Conservation (phyloP, 306 rosid species). For the Oxytropis ochrocephala region DNA sequence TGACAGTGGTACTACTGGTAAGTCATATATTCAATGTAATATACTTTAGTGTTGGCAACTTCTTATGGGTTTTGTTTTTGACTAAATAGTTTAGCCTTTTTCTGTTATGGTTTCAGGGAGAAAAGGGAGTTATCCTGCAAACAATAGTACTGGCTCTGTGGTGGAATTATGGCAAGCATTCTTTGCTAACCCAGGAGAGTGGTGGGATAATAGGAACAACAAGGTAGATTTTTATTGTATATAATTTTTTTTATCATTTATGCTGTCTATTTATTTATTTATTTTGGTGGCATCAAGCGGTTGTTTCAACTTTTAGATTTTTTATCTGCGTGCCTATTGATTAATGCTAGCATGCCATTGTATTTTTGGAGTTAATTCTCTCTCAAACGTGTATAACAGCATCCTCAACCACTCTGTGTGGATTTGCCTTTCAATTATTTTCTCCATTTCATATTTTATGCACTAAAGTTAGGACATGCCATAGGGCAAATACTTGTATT, state of each 20-base stretch:
- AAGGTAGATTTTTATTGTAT: slow-evolving; percentile 22
- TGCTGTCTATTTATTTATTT: not conserved
- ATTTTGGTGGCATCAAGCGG: not conserved
- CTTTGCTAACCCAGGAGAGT: slow-evolving; percentile 44
- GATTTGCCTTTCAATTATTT: not conserved
- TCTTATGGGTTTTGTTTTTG: not conserved
- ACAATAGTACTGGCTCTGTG: slow-evolving; percentile 39
- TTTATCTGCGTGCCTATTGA: not conserved
- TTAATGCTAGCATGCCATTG: not conserved
- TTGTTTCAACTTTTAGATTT: not conserved
- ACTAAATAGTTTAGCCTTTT: not conserved
- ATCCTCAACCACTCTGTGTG: slow-evolving; percentile 28
- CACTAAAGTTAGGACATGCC: not conserved
- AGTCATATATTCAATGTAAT: slow-evolving; percentile 20
- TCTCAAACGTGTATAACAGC: not conserved
- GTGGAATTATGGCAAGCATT: slow-evolving; percentile 76
- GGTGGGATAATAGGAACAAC: slow-evolving; percentile 48
- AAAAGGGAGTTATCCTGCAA: slow-evolving; percentile 35
- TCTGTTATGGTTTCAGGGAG: slow-evolving; percentile 38
- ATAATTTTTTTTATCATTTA: not conserved
- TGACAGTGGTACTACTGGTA: slow-evolving; percentile 33
- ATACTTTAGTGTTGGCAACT: not conserved
- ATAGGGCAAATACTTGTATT: too few relatives aligned
- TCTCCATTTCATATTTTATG: not conserved
- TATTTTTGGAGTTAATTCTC: not conserved